Percentiles rank a stretch among this genome's conserved stretches.
Conservation (phyloP, 2,329 filamentous ascomycete genomes). For the Exserohilum rostratum region DNA sequence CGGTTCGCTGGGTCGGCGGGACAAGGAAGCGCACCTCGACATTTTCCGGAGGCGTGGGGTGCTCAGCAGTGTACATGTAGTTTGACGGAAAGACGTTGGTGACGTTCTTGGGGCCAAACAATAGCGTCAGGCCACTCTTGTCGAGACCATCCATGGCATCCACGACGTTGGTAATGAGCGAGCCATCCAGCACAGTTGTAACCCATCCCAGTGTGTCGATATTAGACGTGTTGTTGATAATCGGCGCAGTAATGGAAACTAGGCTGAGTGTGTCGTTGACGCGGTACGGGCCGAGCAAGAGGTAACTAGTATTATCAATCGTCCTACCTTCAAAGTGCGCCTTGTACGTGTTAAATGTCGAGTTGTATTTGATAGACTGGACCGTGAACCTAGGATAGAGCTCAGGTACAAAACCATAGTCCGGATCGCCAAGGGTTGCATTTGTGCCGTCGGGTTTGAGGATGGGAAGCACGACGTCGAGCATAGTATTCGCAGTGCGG, state of each 20-base stretch:
- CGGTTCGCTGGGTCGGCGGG: slow-evolving; percentile 37
- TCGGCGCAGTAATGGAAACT: slow-evolving; percentile 79
- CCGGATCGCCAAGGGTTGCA: slow-evolving; percentile 65
- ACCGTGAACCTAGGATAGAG: slow-evolving; percentile 84
- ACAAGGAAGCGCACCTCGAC: slow-evolving; percentile 41
- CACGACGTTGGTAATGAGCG: slow-evolving; percentile 66
- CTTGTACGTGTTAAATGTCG: slow-evolving; percentile 40
- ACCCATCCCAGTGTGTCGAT: slow-evolving; percentile 79
- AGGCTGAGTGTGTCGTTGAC: slow-evolving; percentile 77
- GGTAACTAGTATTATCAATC: slow-evolving; percentile 57
- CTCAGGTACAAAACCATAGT: slow-evolving; percentile 70
- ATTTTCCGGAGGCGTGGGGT: slow-evolving; percentile 28
- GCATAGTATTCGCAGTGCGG: slow-evolving; percentile 55
- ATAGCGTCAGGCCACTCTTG: slow-evolving; percentile 69
- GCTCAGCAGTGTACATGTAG: slow-evolving; percentile 36
- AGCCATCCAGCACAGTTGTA: slow-evolving; percentile 76
- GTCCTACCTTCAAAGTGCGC: slow-evolving; percentile 52
- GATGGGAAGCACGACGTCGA: slow-evolving; percentile 68
- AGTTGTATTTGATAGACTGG: slow-evolving; percentile 42
- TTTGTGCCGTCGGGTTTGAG: slow-evolving; percentile 61
- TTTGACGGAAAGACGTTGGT: slow-evolving; percentile 62
- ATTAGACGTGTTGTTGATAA: slow-evolving; percentile 69
- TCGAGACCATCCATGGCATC: slow-evolving; percentile 72
- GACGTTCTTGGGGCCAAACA: slow-evolving; percentile 69
- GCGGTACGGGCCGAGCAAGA: slow-evolving; percentile 78